Conservation (phyloP, 176 grass and related monocot genomes). For the Paspalum vaginatum region DNA sequence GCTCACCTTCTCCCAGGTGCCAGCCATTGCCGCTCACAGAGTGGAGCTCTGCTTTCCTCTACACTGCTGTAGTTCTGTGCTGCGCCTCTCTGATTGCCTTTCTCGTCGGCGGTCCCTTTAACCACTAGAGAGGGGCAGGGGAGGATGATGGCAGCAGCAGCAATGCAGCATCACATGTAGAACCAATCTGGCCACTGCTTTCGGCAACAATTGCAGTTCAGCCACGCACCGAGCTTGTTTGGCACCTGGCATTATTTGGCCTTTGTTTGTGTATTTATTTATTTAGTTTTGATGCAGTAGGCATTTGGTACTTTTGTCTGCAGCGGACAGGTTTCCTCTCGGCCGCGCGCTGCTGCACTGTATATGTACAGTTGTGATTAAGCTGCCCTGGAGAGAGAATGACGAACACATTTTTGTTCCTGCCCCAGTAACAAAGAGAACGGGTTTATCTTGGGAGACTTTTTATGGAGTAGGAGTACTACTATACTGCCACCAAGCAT, state of each 20-base stretch:
- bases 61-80: not conserved
- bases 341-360: too few relatives aligned
- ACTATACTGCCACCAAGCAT: too few relatives aligned
- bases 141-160: not conserved
- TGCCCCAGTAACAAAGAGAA: too few relatives aligned
- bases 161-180: not conserved
- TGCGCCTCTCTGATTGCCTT: not conserved
- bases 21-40: constrained; percentile 42
- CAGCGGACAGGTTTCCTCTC: too few relatives aligned
- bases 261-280: not conserved
- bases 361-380: too few relatives aligned
- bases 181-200: not conserved
- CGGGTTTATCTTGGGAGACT: too few relatives aligned
- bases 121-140: not conserved
- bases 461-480: too few relatives aligned
- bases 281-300: not conserved
- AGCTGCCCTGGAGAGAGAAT: too few relatives aligned
- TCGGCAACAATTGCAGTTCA: constrained; percentile 1
- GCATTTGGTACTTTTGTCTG: too few relatives aligned
- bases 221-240: not conserved
- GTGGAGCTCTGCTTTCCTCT: constrained; percentile 15
- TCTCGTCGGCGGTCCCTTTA: not conserved
- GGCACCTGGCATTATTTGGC: not conserved
- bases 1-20: constrained; percentile 60
- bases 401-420: too few relatives aligned